Base-by-base conservation (phyloP, 1,139 yeast species). In the Ogataea hybrid region DNA sequence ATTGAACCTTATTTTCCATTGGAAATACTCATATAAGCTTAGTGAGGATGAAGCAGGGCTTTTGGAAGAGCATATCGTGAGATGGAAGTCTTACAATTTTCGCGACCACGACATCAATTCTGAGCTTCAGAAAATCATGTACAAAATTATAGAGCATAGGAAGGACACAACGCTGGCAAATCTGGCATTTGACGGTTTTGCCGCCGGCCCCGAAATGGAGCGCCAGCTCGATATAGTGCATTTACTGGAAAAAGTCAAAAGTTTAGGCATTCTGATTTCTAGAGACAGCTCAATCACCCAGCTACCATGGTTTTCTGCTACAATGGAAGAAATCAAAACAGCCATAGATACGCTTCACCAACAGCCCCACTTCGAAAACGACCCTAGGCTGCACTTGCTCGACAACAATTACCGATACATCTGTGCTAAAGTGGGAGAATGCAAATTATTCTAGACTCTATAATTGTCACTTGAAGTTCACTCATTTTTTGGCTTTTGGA, bases 331-430 rank as follows among this genome's bases (percentile, higher is more conserved):
- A 14, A 31, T 47, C 11, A 41, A 33, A 12, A 12, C 27, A 5
- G 34, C 46, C 6, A 23, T 41, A 20, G 18, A 23, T 4, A 35
- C 36, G 29, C 30, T 47, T 9, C 36, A 29, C 11, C 35, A 31
- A 22, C 50, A 46, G 29, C 30, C 34, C 7, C 18, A 32, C 33
- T 28, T 36, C 28, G 28, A 28, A 10, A 8, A 21, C n/a, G 41
- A 43, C 18, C 35, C 41, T 3, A 20, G 33, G 5, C 35, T 43
- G 11, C 23, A 21, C 2, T 36, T 44, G 20, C 27, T 49, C 10
- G 36, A 33, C 12, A 48, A 50, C 38, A 50, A 50, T 21, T 35
- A 47, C 41, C 41, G 37, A n/a, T 50, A 41, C 17, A 33, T 50
- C 10, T 41, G 47, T 35, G 53, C 42, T 4, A 42, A 33, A 18